phyloP scores from a whole-genome alignment of 768 basidiomycete species.

The Mycena albidolilacea region DNA sequence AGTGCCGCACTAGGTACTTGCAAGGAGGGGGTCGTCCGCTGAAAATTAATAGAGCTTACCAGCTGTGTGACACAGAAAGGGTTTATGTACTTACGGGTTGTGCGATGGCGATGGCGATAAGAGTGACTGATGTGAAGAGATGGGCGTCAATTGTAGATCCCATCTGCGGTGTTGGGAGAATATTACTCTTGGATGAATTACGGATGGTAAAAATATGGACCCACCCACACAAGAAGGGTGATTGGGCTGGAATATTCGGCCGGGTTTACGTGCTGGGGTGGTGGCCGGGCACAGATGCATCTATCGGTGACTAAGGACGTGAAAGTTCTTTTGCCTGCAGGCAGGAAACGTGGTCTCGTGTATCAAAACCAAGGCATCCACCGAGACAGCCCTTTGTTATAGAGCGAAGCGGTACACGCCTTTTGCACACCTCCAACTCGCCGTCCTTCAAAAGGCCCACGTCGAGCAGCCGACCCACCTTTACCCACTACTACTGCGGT shows the following conservation, averaged over 20 bases:
- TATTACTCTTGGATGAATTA: neutral
- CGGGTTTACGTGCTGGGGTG: constrained; percentile 33
- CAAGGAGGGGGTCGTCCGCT: neutral
- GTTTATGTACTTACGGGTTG: neutral
- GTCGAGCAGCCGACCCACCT: constrained; percentile 62
- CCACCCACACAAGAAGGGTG: constrained; percentile 14
- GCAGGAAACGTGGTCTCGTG: constrained; percentile 80
- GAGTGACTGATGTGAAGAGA: constrained; percentile 66
- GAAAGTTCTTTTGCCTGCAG: constrained; percentile 76
- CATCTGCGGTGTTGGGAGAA: constrained; percentile 18
- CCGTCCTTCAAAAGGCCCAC: constrained; percentile 68
- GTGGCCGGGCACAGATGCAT: constrained; percentile 30
- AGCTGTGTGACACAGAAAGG: constrained; percentile 21
- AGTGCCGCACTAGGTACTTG: constrained; percentile 30
- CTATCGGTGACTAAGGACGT: constrained; percentile 42
- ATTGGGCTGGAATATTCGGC: constrained; percentile 18
- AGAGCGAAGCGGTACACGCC: constrained; percentile 68
- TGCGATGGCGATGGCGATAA: constrained; percentile 58
- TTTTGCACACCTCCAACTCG: constrained; percentile 60
- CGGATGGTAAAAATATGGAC: constrained; percentile 29
- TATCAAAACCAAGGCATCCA: constrained; percentile 68
- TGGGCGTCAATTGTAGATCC: constrained; percentile 30
- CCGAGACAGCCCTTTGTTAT: constrained; percentile 57
- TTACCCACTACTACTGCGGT: constrained; percentile 44
- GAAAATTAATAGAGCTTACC: constrained; percentile 23